These are phyloP conservation scores for Perkinsus olseni DNA, from an alignment of 169 alveolate species.

Conservation along the genomic window DNA sequence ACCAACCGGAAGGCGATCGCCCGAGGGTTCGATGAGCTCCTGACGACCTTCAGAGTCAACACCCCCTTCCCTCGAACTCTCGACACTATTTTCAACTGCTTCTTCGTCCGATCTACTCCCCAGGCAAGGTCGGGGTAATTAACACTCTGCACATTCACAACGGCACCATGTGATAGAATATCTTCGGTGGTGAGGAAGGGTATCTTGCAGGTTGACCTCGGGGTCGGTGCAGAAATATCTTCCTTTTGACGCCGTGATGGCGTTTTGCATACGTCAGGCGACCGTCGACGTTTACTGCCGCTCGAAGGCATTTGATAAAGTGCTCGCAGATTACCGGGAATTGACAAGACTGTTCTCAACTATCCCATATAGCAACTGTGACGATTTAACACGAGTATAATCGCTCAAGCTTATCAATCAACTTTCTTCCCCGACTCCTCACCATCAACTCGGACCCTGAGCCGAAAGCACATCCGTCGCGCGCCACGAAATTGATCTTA, in stretches of 20 bases:
- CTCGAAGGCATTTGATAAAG: not conserved
- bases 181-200: not conserved
- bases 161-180: not conserved
- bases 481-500: not conserved
- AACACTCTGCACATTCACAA: not conserved
- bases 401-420: not conserved
- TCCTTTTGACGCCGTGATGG: not conserved
- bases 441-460: not conserved
- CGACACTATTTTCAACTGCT: not conserved
- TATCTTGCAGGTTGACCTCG: not conserved
- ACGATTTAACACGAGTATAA: not conserved
- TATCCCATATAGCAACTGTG: not conserved
- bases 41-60: not conserved
- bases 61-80: not conserved
- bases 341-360: no score
- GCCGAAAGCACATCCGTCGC: not conserved
- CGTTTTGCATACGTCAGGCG: not conserved
- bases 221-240: not conserved
- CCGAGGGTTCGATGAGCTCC: not conserved
- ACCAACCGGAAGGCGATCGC: not conserved
- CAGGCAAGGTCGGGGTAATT: not conserved
- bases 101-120: not conserved
- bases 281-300: not conserved
- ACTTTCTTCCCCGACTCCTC: not conserved
- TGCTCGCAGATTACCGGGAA: not conserved